Evolutionary conservation across 2,329 filamentous ascomycete species (phyloP).

Genomic region (Colletotrichum tamarilloi): DNA sequence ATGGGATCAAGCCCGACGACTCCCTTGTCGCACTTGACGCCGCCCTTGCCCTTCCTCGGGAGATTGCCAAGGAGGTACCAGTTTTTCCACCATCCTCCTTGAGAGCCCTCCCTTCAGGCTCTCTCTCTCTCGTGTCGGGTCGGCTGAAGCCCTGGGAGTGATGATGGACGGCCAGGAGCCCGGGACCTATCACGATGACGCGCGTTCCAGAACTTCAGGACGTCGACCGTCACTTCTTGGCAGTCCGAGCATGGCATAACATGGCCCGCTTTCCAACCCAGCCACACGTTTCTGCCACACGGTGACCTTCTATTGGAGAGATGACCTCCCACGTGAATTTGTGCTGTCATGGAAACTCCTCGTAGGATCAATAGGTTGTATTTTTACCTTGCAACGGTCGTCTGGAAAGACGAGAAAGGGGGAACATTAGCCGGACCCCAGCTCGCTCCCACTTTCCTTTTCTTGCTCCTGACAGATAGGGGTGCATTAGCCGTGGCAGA

Average conservation of each 20-base stretch:
- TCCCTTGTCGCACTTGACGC: constrained; percentile 18
- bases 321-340: neutral
- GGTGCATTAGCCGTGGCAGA: too few species aligned
- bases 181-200: constrained; percentile 1
- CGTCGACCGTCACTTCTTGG: constrained; percentile 9
- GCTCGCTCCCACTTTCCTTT: constrained; percentile 13
- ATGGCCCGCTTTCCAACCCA: constrained; percentile 1
- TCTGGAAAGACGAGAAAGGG: neutral
- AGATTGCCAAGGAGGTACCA: constrained; percentile 17
- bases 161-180: neutral
- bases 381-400: neutral
- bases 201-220: constrained; percentile 23
- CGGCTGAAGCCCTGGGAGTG: neutral
- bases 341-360: neutral
- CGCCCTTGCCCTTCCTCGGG: neutral
- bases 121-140: neutral
- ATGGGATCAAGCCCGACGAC: neutral
- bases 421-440: constrained; percentile 8
- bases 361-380: neutral
- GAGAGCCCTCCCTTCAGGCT: too few species aligned
- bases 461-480: neutral
- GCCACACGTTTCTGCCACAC: neutral
- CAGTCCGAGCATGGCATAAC: constrained; percentile 7
- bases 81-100: neutral
- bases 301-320: neutral